Evolutionary conservation across 73 alveolate genomes (phyloP).

Genomic region (Paramecium sexaurelia): DNA sequence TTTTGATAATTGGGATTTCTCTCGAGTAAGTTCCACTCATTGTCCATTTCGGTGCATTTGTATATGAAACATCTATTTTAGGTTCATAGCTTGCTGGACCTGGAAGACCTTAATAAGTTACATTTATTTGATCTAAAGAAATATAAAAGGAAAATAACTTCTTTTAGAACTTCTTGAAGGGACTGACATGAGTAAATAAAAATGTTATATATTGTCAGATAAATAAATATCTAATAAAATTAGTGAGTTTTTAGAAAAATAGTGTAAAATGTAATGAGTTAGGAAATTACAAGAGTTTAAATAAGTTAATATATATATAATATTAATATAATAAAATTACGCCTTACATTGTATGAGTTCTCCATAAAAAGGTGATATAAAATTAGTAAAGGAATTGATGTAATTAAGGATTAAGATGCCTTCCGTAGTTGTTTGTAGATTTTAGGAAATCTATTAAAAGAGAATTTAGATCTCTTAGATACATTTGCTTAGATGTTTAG

Average conservation of each 20-base stretch:
- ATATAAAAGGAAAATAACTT: neutral
- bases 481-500: slow-evolving; percentile 25
- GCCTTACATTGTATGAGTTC: slow-evolving; percentile 22
- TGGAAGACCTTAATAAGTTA: neutral
- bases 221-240: neutral
- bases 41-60: neutral
- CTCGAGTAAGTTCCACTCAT: slow-evolving; percentile 1
- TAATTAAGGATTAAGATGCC: slow-evolving; percentile 54
- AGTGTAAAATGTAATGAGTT: neutral
- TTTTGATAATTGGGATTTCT: neutral
- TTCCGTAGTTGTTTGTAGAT: neutral
- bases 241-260: neutral
- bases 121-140: neutral
- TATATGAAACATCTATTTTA: neutral
- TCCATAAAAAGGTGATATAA: neutral
- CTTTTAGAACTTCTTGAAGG: neutral
- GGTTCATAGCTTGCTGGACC: slow-evolving; percentile 42
- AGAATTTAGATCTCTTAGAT: slow-evolving; percentile 26
- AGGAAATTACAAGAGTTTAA: neutral
- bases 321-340: slow-evolving; percentile 3
- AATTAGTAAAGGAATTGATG: slow-evolving; percentile 5
- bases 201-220: neutral
- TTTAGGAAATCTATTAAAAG: neutral
- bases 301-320: neutral
- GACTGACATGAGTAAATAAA: neutral